Percentiles rank a stretch among this genome's conserved stretches.
Conservation (phyloP, 1,284 basidiomycete genomes). For the Moesziomyces sp. region DNA sequence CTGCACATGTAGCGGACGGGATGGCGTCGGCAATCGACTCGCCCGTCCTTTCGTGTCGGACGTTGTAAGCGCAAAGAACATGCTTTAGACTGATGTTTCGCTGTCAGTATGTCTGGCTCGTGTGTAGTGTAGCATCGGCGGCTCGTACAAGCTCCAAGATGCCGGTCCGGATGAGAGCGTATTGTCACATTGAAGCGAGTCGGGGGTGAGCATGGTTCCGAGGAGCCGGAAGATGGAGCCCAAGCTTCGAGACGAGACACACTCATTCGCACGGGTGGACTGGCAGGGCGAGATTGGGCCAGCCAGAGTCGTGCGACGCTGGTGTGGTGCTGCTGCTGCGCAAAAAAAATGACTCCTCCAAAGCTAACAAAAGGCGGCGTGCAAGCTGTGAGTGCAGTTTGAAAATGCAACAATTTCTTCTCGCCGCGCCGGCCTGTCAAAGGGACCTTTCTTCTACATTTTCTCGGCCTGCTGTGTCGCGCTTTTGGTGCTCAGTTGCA, state of each 20-base stretch:
- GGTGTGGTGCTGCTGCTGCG: background rate
- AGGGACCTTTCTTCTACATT: background rate
- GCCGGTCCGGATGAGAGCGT: background rate
- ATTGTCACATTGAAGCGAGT: background rate
- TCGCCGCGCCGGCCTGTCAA: background rate
- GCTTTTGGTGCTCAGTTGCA: background rate
- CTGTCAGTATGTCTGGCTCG: background rate
- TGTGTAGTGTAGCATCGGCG: background rate
- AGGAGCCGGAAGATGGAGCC: background rate
- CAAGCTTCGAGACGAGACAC: too few species aligned
- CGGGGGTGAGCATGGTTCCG: background rate
- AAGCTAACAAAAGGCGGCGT: background rate
- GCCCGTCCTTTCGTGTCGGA: conserved; percentile 7
- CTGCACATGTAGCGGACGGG: background rate
- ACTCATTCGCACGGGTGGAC: background rate
- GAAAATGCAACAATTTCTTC: conserved; percentile 9
- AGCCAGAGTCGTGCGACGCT: background rate
- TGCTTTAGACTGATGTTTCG: conserved; percentile 13
- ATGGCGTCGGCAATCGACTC: too few species aligned
- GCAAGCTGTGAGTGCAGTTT: background rate
- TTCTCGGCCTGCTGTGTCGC: background rate
- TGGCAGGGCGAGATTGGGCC: too few species aligned
- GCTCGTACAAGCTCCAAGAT: background rate
- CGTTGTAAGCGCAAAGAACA: conserved; percentile 11
- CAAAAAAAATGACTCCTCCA: conserved; percentile 34